A percentile compares a stretch with the other conserved stretches of the same genome.
phyloP scores from a whole-genome alignment of 2,329 filamentous ascomycete genomes.

The Xenoacremonium recifei region DNA sequence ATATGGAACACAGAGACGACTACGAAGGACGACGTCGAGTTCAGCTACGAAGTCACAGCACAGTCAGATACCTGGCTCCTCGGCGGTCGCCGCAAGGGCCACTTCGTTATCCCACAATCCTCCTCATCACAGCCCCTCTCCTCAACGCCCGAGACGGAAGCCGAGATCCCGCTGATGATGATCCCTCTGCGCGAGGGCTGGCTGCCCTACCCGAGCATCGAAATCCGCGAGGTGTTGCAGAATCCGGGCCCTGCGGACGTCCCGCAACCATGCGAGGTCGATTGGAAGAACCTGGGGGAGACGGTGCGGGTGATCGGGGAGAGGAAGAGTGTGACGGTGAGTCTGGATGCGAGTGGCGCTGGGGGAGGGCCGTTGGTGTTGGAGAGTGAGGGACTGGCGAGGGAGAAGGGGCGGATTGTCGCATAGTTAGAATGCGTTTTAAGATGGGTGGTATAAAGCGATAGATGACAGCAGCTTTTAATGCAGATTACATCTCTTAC shows the following conservation, averaged over 20 bases:
- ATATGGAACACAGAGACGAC: conserved; percentile 54
- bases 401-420: conserved; percentile 35
- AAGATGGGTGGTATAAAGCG: background rate
- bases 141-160: conserved; percentile 49
- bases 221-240: conserved; percentile 64
- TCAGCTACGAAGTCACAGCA: conserved; percentile 79
- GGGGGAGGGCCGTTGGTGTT: conserved; percentile 66
- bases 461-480: too few species aligned
- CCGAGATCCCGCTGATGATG: conserved; percentile 67
- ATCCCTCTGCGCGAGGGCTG: conserved; percentile 78
- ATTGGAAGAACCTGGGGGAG: conserved; percentile 76
- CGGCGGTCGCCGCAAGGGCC: conserved; percentile 75
- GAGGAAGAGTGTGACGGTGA: conserved; percentile 69
- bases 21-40: conserved; percentile 58
- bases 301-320: conserved; percentile 73
- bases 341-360: conserved; percentile 64
- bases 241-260: conserved; percentile 21
- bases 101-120: conserved; percentile 61
- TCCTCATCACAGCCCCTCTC: conserved; percentile 40
- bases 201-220: conserved; percentile 74
- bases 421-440: conserved; percentile 20
- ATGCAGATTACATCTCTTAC: too few species aligned
- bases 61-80: conserved; percentile 79
- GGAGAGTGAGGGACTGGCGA: conserved; percentile 50
- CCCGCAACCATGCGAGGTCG: conserved; percentile 64